Base-by-base conservation (phyloP, 164 flowering plant species). In the Nymphaea colorata region DNA sequence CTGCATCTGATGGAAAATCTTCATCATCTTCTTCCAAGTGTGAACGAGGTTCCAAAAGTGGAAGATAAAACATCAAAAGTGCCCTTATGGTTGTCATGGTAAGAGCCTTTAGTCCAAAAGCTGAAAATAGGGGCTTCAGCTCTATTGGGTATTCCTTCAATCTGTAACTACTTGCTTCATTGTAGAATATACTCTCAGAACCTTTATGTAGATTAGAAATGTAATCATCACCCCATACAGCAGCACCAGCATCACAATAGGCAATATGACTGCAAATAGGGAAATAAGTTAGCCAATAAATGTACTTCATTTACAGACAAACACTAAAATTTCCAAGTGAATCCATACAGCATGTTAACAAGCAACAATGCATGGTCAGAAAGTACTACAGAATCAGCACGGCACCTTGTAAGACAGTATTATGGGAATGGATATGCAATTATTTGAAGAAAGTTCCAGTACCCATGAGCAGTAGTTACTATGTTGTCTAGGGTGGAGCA, bases 61-160 rank as follows among this genome's bases (percentile, higher is more conserved):
- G 98, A 80, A 95, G 78, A 80, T 86, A 95, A 74, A 69, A 84
- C 73, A 86, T 59, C 64, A 90, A 70, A 65, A 95, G 85, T 12
- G 99, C 86, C 80, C 99, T 86, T 82, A 95, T 66, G 41, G 98
- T 71, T 16, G 90, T 90, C 78, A 92, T 25, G 36, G 82, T 87
- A 73, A 95, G 45, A 62, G 83, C 41, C 79, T 64, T 88, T 74
- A 73, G 78, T 61, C 79, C 83, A 75, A 92, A 92, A 68, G 99
- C 98, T 36, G 96, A 92, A 59, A 82, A 84, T 4, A 95, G 69
- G 63, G 98, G 94, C 70, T 89, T 95, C 42, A 86, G 64, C 83
- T 88, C 82, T 63, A 88, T 67, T 4, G 84, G 66, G 76, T 91
- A 92, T 74, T 83, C 84, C 78, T 95, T 95, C 5, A 82, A 68